Evolutionary conservation across 23 red algal genomes (phyloP).

Genomic region (Pyropia haitanensis): DNA sequence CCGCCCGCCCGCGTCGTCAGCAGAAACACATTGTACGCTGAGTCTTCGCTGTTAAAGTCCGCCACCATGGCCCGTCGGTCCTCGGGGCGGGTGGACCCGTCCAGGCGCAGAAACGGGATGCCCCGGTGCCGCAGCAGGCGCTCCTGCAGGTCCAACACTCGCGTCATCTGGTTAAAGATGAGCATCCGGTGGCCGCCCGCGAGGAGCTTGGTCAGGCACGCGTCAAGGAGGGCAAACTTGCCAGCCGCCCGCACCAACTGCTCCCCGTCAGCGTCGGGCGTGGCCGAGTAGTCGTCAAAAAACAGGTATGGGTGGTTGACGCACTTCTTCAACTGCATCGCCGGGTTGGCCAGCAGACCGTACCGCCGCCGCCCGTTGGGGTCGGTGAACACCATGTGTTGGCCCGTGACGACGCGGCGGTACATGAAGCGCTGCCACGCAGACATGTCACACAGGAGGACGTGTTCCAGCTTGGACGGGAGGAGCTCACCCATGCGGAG

Average conservation of each 20-base stretch:
- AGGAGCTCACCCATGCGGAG: constrained; percentile 89
- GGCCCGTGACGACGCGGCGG: constrained; percentile 46
- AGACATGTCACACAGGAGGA: constrained; percentile 94
- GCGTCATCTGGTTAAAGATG: constrained; percentile 99
- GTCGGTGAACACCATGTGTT: constrained; percentile 88
- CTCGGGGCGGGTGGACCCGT: constrained; percentile 81
- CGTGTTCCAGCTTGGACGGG: constrained; percentile 84
- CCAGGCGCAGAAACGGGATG: constrained; percentile 78
- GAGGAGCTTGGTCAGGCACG: constrained; percentile 84
- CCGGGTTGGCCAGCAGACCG: constrained; percentile 78
- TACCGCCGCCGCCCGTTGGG: constrained; percentile 68
- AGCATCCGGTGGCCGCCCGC: constrained; percentile 81
- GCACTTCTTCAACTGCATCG: constrained; percentile 90
- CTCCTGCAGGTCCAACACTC: constrained; percentile 94
- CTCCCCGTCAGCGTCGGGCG: constrained; percentile 37
- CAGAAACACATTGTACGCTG: constrained; percentile 87
- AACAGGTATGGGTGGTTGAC: constrained; percentile 99
- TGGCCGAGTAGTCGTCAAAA: constrained; percentile 42
- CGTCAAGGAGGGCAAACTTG: constrained; percentile 95
- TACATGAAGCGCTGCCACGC: constrained; percentile 92
- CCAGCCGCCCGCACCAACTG: constrained; percentile 77
- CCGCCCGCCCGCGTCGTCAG: constrained; percentile 96
- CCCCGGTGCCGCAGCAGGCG: constrained; percentile 66
- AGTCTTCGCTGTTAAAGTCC: constrained; percentile 66
- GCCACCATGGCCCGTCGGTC: constrained; percentile 68